phyloP scores from a whole-genome alignment of 441 rosid genomes.

The Erysimum cheiri region DNA sequence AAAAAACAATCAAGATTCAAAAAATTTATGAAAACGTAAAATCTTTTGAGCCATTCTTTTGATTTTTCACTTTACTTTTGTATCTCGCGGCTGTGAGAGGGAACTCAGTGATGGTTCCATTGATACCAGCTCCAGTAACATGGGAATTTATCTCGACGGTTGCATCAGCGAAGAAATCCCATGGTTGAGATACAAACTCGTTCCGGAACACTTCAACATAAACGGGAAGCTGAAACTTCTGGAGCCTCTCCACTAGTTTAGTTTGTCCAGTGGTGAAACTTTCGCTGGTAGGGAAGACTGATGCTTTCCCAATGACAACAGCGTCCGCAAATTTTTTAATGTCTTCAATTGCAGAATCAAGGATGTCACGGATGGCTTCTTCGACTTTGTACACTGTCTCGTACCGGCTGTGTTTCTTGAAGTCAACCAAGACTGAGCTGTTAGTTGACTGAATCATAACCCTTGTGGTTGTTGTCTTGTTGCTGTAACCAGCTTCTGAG shows the following conservation, averaged over 20 bases:
- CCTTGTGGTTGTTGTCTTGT: constrained; percentile 46
- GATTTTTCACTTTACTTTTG: constrained; percentile 61
- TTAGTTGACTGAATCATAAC: constrained; percentile 78
- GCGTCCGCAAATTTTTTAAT: constrained; percentile 67
- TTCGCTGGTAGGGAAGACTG: constrained; percentile 49
- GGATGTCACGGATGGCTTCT: constrained; percentile 58
- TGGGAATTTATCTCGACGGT: constrained; percentile 69
- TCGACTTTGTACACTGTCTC: constrained; percentile 68
- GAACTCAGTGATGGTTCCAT: constrained; percentile 75
- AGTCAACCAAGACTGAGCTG: constrained; percentile 66
- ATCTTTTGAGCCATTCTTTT: background rate
- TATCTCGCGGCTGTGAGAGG: constrained; percentile 73
- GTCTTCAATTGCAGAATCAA: constrained; percentile 51
- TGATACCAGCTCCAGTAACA: constrained; percentile 42
- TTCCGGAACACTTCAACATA: constrained; percentile 68
- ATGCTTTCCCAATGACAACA: constrained; percentile 59
- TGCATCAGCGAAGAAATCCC: constrained; percentile 78
- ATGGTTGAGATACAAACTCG: constrained; percentile 81
- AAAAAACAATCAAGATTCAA: background rate
- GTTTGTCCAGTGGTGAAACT: constrained; percentile 49
- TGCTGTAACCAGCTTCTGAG: constrained; percentile 57
- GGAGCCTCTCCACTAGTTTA: constrained; percentile 54
- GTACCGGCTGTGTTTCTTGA: constrained; percentile 54
- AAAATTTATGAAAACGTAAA: background rate
- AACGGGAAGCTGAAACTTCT: constrained; percentile 53